Base-by-base conservation (phyloP, 441 rosid species). In the Euphorbia celastroides region DNA sequence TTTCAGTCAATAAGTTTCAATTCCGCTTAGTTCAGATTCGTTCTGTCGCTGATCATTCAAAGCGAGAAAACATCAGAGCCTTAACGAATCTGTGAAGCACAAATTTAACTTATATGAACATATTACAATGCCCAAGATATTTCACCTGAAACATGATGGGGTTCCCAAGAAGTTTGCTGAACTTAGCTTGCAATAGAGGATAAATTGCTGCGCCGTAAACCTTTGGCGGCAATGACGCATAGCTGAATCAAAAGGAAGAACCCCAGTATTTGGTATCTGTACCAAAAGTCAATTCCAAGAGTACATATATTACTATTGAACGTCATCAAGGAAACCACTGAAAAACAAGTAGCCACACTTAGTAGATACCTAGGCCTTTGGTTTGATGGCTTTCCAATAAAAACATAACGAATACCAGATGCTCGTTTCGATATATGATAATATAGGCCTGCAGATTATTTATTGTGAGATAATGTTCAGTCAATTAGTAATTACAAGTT, bases 381-480 rank as follows among this genome's bases (percentile, higher is more conserved):
- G 79, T 93, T 91, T 56, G 87, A 70, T 75, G 93, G 89, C 70
- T 93, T 93, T 63, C 99, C 97, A 65, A 88, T 89, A 75, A 91
- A 93, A 46, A 83, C 90, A 74, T 91, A 91, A 57, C 83, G 88
- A 73, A 91, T 84, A 66, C 96, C 96, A 2, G 96, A 75, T 16
- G 91, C 85, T 50, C 96, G 89, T 74, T 93, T 93, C 31, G 96
- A 84, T 78, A 91, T 80, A 79, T 93, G 99, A 78, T 91, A 93
- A 77, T 91, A 93, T 31, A 93, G 75, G 44, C 97, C 97, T 89
- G 81, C 67, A 64, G 44, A 71, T 44, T 10, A n/a, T n/a, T 59
- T 65, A 63, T 41, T 25, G 22, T 11, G 52, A 36, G 27, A 54
- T 57, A 63, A 68, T 67, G 13, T 48, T 63, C 55, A 25, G 17